phyloP scores from a whole-genome alignment of 495 filamentous ascomycete genomes.

The Tricharina praecox region DNA sequence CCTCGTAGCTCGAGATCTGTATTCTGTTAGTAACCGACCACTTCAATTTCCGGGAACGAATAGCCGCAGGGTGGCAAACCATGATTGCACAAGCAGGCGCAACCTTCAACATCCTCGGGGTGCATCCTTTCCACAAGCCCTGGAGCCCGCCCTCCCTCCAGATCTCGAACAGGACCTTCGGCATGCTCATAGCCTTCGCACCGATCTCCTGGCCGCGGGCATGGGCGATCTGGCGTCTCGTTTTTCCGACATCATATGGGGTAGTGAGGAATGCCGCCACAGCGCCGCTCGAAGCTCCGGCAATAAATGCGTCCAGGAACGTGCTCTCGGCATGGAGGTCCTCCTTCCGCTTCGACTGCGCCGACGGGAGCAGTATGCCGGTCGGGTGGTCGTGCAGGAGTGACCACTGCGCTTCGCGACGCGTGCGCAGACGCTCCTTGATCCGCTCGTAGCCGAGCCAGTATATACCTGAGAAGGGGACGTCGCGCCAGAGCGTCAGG shows the following conservation, averaged over 20 bases:
- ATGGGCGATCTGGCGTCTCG: slow-evolving; percentile 65
- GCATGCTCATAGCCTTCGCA: slow-evolving; percentile 35
- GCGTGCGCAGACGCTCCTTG: slow-evolving; percentile 8
- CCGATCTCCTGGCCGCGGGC: slow-evolving; percentile 27
- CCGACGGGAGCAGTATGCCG: slow-evolving; percentile 23
- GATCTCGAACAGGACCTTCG: slow-evolving; percentile 68
- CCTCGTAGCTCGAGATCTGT: slow-evolving; percentile 77
- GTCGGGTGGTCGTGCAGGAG: slow-evolving; percentile 9
- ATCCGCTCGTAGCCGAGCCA: slow-evolving; percentile 93
- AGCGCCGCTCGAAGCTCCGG: slow-evolving; percentile 65
- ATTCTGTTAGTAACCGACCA: too few relatives aligned
- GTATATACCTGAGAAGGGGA: slow-evolving; percentile 91
- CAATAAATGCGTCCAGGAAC: slow-evolving; percentile 74
- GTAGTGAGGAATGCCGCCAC: slow-evolving; percentile 81
- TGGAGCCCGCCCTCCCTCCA: slow-evolving; percentile 63
- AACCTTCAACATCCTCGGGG: slow-evolving; percentile 79
- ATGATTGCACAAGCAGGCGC: slow-evolving; percentile 98
- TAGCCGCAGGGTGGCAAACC: slow-evolving; percentile 25
- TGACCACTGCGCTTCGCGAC: slow-evolving; percentile 13
- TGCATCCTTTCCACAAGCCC: slow-evolving; percentile 81
- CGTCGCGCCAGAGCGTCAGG: slow-evolving; percentile 88
- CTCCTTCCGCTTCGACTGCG: slow-evolving; percentile 11
- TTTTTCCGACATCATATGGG: slow-evolving; percentile 96
- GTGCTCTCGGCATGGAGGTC: slow-evolving; percentile 42
- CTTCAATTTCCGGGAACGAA: too few relatives aligned